Percentiles rank a stretch among this genome's conserved stretches.
phyloP scores from a whole-genome alignment of 805 yeast species.

The Ogataea glucozyma region DNA sequence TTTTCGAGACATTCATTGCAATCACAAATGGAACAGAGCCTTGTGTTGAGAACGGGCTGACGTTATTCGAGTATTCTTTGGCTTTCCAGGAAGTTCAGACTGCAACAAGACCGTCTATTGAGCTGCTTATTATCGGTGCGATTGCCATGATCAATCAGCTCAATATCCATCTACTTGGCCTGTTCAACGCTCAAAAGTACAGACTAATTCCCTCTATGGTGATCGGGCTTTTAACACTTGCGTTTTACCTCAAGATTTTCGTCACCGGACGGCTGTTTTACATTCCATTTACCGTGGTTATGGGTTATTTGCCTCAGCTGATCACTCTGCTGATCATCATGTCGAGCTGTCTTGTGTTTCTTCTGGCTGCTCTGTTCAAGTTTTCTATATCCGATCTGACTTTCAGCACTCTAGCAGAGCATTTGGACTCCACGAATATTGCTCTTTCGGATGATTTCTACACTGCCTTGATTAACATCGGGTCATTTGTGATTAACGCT shows the following conservation, averaged over 20 bases:
- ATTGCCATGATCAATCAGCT: constrained; percentile 61
- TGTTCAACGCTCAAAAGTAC: constrained; percentile 52
- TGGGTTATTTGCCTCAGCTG: constrained; percentile 70
- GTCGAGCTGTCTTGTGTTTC: constrained; percentile 54
- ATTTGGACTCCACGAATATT: constrained; percentile 41
- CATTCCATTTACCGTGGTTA: constrained; percentile 56
- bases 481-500: constrained; percentile 63
- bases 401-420: constrained; percentile 36
- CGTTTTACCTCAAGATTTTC: constrained; percentile 45
- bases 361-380: constrained; percentile 60
- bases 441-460: constrained; percentile 63
- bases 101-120: constrained; percentile 51
- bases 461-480: constrained; percentile 58
- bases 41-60: constrained; percentile 63
- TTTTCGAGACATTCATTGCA: constrained; percentile 64
- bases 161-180: constrained; percentile 61
- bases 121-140: constrained; percentile 50
- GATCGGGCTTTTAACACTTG: constrained; percentile 54
- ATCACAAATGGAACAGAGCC: constrained; percentile 58
- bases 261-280: constrained; percentile 42
- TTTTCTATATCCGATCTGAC: constrained; percentile 34
- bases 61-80: constrained; percentile 72
- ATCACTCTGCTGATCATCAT: constrained; percentile 50
- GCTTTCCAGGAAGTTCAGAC: constrained; percentile 73
- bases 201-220: constrained; percentile 64